Evolutionary conservation across 345 rosid genomes (phyloP), one percentile per base, ranked within the genome.

Genomic region (Populus simonii): DNA sequence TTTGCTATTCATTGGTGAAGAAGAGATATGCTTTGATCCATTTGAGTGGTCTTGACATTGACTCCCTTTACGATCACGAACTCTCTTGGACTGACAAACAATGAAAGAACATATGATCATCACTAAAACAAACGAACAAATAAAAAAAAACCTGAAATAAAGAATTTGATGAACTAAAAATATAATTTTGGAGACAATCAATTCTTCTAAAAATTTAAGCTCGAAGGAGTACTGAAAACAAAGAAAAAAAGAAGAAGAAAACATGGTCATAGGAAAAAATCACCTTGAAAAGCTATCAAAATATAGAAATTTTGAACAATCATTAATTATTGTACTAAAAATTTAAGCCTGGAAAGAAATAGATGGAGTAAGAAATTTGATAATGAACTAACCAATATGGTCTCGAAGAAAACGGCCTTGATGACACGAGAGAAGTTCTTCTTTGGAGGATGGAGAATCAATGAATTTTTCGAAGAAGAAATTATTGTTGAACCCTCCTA

Each of bases 381-480:
- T 4, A 15, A 10, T 10, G 45, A 68, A 80, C 87, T 66, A 12
- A 88, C 91, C 88, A 83, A 49, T 68, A 75, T 59, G 16, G 78
- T 78, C 70, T 78, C 84, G 68, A 85, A 88, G 22, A 85, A 41
- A 33, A 80, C 83, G 39, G 83, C 83, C 67, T 82, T 88, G 66
- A 89, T 33, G 49, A 73, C 78, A 15, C 77, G 85, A 27, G 90
- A 85, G 25, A 85, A 49, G 43, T 78, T 74, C 25, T 45, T 79
- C 67, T 71, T 84, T 1, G 70, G 76, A 11, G 77, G 61, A 38
- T 47, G 78, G 76, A 35, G 79, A 75, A 72, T 35, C 55, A 53
- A 68, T 11, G 74, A 73, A 18, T 72, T 75, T 41, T 71, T 70
- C n/a, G 70, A 17, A 0, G 70, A 67, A 8, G 83, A 23, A 62